phyloP scores from a whole-genome alignment of 345 rosid species.

The Heritiera littoralis region DNA sequence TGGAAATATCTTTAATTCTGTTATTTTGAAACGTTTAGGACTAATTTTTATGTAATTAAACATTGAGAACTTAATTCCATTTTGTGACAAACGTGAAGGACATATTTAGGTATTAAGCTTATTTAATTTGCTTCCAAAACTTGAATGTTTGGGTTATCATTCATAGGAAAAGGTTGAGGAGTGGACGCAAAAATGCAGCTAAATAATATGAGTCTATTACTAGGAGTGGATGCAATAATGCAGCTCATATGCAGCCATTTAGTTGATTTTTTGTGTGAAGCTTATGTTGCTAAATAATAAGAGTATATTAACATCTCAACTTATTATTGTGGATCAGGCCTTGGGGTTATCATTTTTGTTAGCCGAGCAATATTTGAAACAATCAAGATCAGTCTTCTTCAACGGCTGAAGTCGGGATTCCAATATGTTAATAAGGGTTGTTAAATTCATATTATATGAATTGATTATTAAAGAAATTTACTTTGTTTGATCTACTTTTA shows the following conservation, averaged over 20 bases:
- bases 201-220: too few relatives aligned
- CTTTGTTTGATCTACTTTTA: not conserved
- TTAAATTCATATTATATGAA: not conserved
- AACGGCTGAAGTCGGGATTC: not conserved
- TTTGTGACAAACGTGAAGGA: too few relatives aligned
- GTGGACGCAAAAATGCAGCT: too few relatives aligned
- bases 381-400: conserved; percentile 66
- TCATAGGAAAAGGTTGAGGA: too few relatives aligned
- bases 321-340: conserved; percentile 58
- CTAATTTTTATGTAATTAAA: too few relatives aligned
- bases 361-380: conserved; percentile 77
- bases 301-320: conserved; percentile 22
- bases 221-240: too few relatives aligned
- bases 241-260: not conserved
- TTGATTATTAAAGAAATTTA: not conserved
- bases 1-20: too few relatives aligned
- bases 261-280: not conserved
- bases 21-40: too few relatives aligned
- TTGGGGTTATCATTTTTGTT: conserved; percentile 92
- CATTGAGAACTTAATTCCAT: too few relatives aligned
- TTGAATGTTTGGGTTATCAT: too few relatives aligned
- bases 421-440: not conserved
- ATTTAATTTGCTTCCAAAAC: too few relatives aligned
- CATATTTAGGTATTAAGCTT: too few relatives aligned
- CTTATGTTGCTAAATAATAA: not conserved